Evolutionary conservation across 2,329 filamentous ascomycete genomes (phyloP).

Genomic region (Leptographium lundbergii): DNA sequence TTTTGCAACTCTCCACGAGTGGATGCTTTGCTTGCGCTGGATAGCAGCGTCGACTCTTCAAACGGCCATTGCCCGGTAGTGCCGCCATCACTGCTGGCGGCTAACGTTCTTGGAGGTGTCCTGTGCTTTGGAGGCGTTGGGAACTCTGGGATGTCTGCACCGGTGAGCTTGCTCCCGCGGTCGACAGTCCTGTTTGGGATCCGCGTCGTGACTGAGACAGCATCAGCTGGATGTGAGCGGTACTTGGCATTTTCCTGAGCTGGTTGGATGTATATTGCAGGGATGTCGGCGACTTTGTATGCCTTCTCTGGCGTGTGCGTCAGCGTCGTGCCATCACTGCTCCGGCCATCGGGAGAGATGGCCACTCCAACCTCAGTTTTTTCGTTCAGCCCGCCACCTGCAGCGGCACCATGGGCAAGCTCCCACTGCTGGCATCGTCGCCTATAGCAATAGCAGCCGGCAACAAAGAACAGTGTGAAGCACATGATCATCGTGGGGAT

Average conservation of each 20-base stretch:
- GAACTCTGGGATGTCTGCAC: slow-evolving; percentile 6
- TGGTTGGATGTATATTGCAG: background rate
- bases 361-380: background rate
- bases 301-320: background rate
- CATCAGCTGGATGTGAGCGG: background rate
- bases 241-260: background rate
- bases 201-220: background rate
- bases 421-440: slow-evolving; percentile 15
- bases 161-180: background rate
- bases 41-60: slow-evolving; percentile 10
- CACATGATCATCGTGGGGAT: slow-evolving; percentile 28
- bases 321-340: background rate
- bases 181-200: background rate
- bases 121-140: slow-evolving; percentile 5
- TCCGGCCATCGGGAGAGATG: background rate
- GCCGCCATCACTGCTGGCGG: background rate
- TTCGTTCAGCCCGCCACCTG: slow-evolving; percentile 12
- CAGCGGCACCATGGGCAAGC: slow-evolving; percentile 10
- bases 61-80: slow-evolving; percentile 9
- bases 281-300: background rate
- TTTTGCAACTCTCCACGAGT: background rate
- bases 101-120: background rate
- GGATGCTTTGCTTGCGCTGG: slow-evolving; percentile 1
- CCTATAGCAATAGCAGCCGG: slow-evolving; percentile 16
- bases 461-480: slow-evolving; percentile 19